Percentiles rank a stretch among this genome's conserved stretches.
Evolutionary conservation across 345 rosid genomes (phyloP).

Genomic region (Brassica juncea): DNA sequence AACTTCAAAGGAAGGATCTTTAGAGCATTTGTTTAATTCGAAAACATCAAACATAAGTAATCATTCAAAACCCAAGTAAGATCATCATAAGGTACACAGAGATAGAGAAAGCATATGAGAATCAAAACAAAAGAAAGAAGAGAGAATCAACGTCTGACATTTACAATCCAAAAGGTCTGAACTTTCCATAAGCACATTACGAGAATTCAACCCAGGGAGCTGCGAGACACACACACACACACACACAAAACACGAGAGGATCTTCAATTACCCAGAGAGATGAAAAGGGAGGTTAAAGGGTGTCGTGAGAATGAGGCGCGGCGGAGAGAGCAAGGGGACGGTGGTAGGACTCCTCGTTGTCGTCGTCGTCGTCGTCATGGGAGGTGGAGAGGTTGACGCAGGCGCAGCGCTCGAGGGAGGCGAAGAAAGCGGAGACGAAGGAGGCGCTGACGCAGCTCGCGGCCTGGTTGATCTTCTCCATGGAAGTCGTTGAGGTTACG

Average conservation of each 20-base stretch:
- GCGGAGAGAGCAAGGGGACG: slow-evolving; percentile 52
- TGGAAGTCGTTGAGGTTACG: slow-evolving; percentile 38
- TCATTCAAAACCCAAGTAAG: slow-evolving; percentile 9
- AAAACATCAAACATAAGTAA: not conserved
- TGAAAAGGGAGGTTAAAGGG: not conserved
- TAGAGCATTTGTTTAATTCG: too few relatives aligned
- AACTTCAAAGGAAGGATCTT: not conserved
- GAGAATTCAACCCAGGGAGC: not conserved
- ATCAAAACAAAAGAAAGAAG: not conserved
- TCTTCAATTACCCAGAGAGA: not conserved
- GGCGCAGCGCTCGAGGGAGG: slow-evolving; percentile 77
- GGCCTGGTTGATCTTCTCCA: slow-evolving; percentile 49
- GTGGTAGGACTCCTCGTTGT: slow-evolving; percentile 46
- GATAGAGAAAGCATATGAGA: not conserved
- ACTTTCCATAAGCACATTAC: slow-evolving; percentile 4
- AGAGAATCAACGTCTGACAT: not conserved
- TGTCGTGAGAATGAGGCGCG: slow-evolving; percentile 35
- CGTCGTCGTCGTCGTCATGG: slow-evolving; percentile 60
- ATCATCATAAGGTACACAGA: not conserved
- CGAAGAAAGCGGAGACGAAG: slow-evolving; percentile 73
- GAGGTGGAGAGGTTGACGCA: slow-evolving; percentile 73
- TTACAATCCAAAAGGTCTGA: not conserved
- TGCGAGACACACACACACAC: not conserved
- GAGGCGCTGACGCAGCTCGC: slow-evolving; percentile 65
- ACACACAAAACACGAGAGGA: not conserved